A percentile compares a stretch with the other conserved stretches of the same genome.
Conservation (phyloP, 495 filamentous ascomycete genomes). For the Friedmanniomyces endolithicus region DNA sequence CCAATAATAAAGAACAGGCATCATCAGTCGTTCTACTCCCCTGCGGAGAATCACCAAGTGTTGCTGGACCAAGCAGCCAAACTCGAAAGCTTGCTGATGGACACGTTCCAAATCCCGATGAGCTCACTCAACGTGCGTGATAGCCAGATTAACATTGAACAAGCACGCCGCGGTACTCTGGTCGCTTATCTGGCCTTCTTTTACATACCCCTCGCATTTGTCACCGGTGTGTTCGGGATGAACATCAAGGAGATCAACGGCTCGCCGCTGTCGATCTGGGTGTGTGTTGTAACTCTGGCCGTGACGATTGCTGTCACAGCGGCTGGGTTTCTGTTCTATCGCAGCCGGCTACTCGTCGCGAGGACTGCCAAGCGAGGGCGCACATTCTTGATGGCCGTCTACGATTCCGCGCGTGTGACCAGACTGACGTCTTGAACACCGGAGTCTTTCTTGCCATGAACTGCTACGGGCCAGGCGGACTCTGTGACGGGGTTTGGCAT, state of each 20-base stretch:
- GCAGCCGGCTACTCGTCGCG: no score
- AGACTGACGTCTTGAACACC: no score
- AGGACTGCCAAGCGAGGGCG: no score
- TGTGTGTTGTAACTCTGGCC: background rate
- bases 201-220: slow-evolving; percentile 6
- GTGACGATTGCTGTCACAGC: background rate
- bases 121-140: background rate
- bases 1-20: background rate
- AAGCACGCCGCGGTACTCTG: background rate
- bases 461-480: no score
- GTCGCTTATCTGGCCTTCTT: slow-evolving; percentile 5
- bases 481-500: no score
- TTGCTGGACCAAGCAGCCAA: background rate
- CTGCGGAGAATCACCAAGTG: background rate
- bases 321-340: background rate
- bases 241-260: slow-evolving; percentile 8
- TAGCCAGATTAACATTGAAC: background rate
- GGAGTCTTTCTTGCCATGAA: no score
- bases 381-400: no score
- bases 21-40: background rate
- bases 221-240: slow-evolving; percentile 10
- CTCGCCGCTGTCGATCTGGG: slow-evolving; percentile 1
- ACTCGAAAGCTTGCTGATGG: background rate
- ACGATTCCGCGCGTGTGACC: no score
- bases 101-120: background rate